Percentiles rank a stretch among this genome's conserved stretches.
Evolutionary conservation across 2,329 filamentous ascomycete species (phyloP).

Genomic region (Calonectria montana): DNA sequence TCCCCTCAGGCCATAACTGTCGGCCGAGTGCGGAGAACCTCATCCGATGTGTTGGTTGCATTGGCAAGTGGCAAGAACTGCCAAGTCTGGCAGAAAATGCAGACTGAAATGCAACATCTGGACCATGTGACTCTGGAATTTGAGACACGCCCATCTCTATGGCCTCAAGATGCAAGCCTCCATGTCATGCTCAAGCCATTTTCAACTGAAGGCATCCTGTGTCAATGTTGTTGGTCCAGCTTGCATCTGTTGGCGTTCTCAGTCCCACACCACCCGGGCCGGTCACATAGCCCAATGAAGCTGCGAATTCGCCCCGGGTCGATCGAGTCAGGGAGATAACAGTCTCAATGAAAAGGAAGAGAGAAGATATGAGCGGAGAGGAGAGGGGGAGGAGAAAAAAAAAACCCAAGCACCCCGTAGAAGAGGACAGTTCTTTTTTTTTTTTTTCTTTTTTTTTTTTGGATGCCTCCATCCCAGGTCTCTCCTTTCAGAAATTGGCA

Average conservation of each 20-base stretch:
- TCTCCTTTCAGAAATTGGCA: conserved; percentile 6
- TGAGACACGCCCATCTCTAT: neutral
- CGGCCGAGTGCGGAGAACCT: too few relatives aligned
- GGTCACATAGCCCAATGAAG: neutral
- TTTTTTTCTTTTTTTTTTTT: too few relatives aligned
- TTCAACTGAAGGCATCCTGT: neutral
- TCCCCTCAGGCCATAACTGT: too few relatives aligned
- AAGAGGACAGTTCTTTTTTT: too few relatives aligned
- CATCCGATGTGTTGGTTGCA: too few relatives aligned
- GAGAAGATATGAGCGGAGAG: neutral
- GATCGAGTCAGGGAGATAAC: neutral
- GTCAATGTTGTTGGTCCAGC: neutral
- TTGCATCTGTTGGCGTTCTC: neutral
- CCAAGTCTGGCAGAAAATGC: neutral
- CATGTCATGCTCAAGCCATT: neutral
- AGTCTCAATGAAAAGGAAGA: neutral
- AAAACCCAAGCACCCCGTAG: too few relatives aligned
- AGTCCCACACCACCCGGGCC: neutral
- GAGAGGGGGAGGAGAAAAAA: too few relatives aligned
- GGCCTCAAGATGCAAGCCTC: neutral
- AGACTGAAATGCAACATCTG: neutral
- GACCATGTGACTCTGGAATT: neutral
- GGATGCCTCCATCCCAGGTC: neutral
- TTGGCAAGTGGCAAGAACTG: neutral
- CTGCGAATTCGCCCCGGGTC: neutral